Evolutionary conservation across 164 flowering plant species (phyloP), one percentile per base, ranked within the genome.

Genomic region (Vitis rotundifolia): DNA sequence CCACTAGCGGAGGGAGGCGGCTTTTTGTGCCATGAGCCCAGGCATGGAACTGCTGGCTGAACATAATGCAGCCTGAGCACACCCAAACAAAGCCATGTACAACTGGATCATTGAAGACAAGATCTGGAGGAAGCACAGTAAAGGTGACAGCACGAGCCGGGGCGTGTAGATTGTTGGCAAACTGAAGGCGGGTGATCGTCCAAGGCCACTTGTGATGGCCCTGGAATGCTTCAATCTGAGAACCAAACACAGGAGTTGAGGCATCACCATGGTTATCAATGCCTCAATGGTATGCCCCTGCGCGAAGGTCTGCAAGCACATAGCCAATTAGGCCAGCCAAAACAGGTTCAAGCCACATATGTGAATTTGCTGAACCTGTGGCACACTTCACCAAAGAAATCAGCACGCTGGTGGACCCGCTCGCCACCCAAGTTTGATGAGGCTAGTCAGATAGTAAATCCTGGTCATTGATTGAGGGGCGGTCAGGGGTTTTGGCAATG

Each of bases 31-130:
- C 73, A 59, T 91, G 99, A 5, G 99, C 90, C 99, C 99, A 94
- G 2, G 99, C 90, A 66, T 94, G 99, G 54, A 92, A 94, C 72
- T 91, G 99, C 57, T 89, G 99, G 85, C 97, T 87, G 28, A 91
- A 92, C 95, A 94, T 89, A 58, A 91, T 86, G 80, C 92, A 91
- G 6, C 93, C 91, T 0, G 90, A 68, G 68, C 79, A 91, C 16
- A 76, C 68, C 5, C 73, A 84, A 3, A 84, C 85, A 59, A 94
- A 94, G 9, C 83, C 90, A 11, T 74, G 82, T 9, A 82, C 4
- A 0, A 57, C 65, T 4, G 90, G 80, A 44, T 89, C 83, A 22
- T 75, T 51, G 37, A 63, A 61, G 0, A 71, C 10, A 12, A 91
- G 75, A 68, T 84, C 83, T 0, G 90, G 22, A 0, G 97, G 97